These are phyloP conservation scores for Linderniella brevidens DNA, from an alignment of 257 asterid genomes.

Conservation along the genomic window DNA sequence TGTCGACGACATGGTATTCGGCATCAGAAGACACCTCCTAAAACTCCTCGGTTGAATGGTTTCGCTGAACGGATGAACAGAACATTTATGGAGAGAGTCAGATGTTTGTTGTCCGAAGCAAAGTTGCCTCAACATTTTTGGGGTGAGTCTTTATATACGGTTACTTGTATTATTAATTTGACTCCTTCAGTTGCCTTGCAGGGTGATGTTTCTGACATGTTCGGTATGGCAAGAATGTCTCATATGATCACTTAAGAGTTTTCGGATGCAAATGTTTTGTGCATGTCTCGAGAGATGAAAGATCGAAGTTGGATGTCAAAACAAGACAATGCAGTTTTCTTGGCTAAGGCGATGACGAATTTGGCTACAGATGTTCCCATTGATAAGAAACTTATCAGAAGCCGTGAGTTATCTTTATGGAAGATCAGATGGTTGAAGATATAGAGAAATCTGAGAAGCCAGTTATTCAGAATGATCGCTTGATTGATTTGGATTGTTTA, in stretches of 20 bases:
- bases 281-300: constrained; percentile 10
- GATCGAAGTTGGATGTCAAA: constrained; percentile 9
- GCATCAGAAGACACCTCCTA: constrained; percentile 1
- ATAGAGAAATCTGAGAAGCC: background rate
- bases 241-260: background rate
- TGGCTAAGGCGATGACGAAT: constrained; percentile 4
- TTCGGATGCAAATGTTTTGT: constrained; percentile 10
- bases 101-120: constrained; percentile 1
- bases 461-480: background rate
- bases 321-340: constrained; percentile 8
- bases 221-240: background rate
- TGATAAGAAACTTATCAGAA: constrained; percentile 6
- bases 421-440: constrained; percentile 5
- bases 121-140: background rate
- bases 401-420: constrained; percentile 8
- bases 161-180: constrained; percentile 5
- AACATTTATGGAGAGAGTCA: constrained; percentile 2
- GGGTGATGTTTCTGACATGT: constrained; percentile 5
- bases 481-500: background rate
- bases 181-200: background rate
- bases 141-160: constrained; percentile 4
- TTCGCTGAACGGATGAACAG: background rate
- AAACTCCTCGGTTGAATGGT: constrained; percentile 1
- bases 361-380: constrained; percentile 4
- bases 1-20: constrained; percentile 2